Percentiles rank a stretch among this genome's conserved stretches.
Evolutionary conservation across 805 yeast species (phyloP).

Genomic region (Zygotorulaspora danielsina): DNA sequence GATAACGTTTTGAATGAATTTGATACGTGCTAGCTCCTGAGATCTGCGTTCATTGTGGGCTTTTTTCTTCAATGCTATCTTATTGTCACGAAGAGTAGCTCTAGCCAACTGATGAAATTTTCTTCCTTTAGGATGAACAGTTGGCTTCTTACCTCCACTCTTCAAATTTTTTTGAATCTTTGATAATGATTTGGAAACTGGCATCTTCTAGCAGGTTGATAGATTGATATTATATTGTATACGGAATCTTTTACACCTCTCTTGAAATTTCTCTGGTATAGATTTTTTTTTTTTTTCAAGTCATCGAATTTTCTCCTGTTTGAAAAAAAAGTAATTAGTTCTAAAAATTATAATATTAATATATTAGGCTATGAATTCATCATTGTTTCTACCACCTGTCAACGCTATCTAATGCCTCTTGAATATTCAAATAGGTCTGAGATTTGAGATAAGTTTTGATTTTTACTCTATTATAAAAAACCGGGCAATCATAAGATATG

Average conservation of each 20-base stretch:
- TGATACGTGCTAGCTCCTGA: conserved; percentile 54
- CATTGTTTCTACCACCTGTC: conserved; percentile 21
- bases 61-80: conserved; percentile 56
- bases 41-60: conserved; percentile 55
- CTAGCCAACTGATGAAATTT: conserved; percentile 78
- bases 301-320: too few relatives aligned
- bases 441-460: conserved; percentile 32
- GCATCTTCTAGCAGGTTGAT: too few relatives aligned
- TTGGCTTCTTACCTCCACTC: conserved; percentile 26
- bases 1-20: conserved; percentile 58
- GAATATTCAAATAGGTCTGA: conserved; percentile 10
- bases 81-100: conserved; percentile 81
- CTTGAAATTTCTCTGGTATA: too few relatives aligned
- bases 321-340: too few relatives aligned
- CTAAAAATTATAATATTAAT: too few relatives aligned
- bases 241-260: too few relatives aligned
- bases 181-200: conserved; percentile 33
- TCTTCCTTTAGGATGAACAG: conserved; percentile 80
- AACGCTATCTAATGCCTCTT: conserved; percentile 14
- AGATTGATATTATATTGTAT: too few relatives aligned
- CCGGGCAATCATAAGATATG: conserved; percentile 59
- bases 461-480: conserved; percentile 52
- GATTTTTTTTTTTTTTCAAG: too few relatives aligned
- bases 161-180: conserved; percentile 33
- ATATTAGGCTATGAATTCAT: too few relatives aligned